These are phyloP conservation scores for Dalbergia cultrata DNA, from an alignment of 306 rosid genomes.

Conservation along the genomic window DNA sequence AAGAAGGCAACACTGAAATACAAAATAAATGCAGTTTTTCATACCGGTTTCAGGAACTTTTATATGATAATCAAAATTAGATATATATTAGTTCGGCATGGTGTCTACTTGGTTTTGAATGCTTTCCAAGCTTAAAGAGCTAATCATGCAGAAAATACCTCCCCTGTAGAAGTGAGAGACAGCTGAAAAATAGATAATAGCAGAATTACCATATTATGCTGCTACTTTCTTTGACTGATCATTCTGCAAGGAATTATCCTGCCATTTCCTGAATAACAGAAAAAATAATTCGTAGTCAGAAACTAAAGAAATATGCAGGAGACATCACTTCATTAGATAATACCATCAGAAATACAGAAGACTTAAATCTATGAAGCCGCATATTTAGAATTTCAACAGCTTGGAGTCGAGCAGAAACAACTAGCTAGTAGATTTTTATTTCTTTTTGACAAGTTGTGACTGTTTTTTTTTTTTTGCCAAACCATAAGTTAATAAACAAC, in stretches of 20 bases:
- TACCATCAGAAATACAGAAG: background rate
- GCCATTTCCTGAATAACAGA: conserved; percentile 57
- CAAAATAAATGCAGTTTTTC: background rate
- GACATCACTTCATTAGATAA: conserved; percentile 9
- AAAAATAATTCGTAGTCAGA: conserved; percentile 21
- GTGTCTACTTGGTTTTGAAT: background rate
- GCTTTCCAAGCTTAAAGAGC: conserved; percentile 20
- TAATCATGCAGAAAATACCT: conserved; percentile 29
- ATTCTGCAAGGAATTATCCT: conserved; percentile 35
- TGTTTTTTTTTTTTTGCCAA: no score
- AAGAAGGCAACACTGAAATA: conserved; percentile 12
- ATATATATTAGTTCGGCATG: background rate
- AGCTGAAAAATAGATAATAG: background rate
- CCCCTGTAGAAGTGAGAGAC: background rate
- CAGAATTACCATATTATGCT: conserved; percentile 51
- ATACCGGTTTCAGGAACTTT: conserved; percentile 1
- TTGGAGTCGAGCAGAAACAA: no score
- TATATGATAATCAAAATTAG: conserved; percentile 16
- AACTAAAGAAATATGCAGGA: background rate
- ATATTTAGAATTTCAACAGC: background rate
- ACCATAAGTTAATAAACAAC: background rate
- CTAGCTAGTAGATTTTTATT: no score
- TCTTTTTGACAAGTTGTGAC: no score
- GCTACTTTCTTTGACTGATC: conserved; percentile 53
- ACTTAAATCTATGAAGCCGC: background rate